Conservation (phyloP, 2,329 filamentous ascomycete species). For the Colletotrichum somersetense region DNA sequence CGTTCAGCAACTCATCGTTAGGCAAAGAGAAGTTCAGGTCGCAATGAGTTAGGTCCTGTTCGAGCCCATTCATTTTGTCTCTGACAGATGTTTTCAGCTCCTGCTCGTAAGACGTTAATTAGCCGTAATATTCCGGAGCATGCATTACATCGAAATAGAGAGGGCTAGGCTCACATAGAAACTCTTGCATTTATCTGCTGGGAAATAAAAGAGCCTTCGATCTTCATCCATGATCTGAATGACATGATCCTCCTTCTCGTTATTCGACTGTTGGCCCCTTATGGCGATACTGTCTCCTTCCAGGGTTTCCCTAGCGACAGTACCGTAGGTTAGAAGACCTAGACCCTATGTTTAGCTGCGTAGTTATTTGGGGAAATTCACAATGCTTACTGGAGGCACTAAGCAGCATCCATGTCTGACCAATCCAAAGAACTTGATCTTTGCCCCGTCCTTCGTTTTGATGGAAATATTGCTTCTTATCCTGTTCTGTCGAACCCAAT, state of each 20-base stretch:
- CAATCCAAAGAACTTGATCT: neutral
- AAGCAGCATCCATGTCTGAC: neutral
- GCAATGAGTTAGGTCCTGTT: neutral
- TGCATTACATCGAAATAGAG: too few relatives aligned
- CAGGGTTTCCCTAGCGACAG: neutral
- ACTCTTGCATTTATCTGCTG: neutral
- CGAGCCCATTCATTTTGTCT: neutral
- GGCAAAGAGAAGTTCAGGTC: neutral
- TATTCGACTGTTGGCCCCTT: neutral
- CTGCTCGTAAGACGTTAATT: neutral
- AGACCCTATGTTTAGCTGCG: neutral
- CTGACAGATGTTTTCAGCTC: neutral
- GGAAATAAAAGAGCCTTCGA: neutral
- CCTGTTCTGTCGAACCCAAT: neutral
- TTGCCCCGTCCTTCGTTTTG: neutral
- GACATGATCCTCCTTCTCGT: neutral
- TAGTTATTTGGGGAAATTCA: too few relatives aligned
- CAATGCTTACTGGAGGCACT: neutral
- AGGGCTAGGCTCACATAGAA: neutral
- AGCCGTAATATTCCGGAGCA: too few relatives aligned
- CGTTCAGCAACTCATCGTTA: neutral
- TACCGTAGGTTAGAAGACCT: neutral
- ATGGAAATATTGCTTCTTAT: neutral
- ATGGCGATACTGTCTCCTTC: neutral
- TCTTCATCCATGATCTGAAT: neutral